Evolutionary conservation across 2,329 filamentous ascomycete species (phyloP).

Genomic region (Colletotrichum gigasporum): DNA sequence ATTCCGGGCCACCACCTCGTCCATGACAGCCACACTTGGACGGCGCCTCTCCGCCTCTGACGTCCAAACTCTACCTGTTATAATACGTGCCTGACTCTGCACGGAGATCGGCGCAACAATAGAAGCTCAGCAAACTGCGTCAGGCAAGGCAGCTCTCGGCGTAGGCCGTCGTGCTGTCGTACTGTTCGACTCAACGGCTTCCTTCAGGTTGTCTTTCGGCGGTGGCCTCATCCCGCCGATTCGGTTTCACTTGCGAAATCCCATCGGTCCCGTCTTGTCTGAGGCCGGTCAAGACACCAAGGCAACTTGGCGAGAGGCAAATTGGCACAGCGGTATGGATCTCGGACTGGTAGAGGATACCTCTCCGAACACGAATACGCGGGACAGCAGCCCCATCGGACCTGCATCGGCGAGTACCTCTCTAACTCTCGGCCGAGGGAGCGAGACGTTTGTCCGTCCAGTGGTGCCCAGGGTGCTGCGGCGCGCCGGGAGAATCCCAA

Average conservation of each 20-base stretch:
- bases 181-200: too few species aligned
- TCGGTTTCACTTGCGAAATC: too few species aligned
- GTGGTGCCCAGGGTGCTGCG: neutral
- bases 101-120: neutral
- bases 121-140: neutral
- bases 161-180: too few species aligned
- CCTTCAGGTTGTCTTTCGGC: too few species aligned
- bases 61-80: neutral
- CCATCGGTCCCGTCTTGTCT: neutral
- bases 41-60: neutral
- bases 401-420: neutral
- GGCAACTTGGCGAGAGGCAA: too few species aligned
- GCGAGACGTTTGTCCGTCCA: neutral
- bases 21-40: constrained; percentile 27
- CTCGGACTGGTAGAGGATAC: neutral
- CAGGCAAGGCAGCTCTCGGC: neutral
- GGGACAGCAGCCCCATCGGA: neutral
- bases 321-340: too few species aligned
- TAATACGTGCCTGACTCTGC: neutral
- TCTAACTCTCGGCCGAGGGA: constrained; percentile 17
- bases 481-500: constrained; percentile 11
- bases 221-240: too few species aligned
- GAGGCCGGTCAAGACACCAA: neutral
- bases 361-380: constrained; percentile 23
- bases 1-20: neutral